A percentile compares a stretch with the other conserved stretches of the same genome.
Conservation (phyloP, 306 rosid species). For the Medicago arabica region DNA sequence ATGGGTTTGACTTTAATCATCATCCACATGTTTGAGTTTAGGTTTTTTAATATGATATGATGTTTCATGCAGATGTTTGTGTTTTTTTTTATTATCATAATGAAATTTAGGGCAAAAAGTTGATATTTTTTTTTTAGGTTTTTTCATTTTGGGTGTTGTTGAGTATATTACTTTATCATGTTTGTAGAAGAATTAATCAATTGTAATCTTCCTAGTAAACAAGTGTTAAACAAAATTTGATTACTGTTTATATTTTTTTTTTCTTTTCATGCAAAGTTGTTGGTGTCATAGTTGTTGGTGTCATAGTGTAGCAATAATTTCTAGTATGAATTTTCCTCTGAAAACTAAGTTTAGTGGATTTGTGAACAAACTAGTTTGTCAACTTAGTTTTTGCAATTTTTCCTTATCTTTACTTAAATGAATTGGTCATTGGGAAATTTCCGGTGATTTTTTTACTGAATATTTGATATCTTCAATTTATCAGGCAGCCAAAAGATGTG, state of each 20-base stretch:
- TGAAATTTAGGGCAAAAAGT: slow-evolving; percentile 33
- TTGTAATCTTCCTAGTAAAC: background rate
- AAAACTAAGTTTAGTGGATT: slow-evolving; percentile 27
- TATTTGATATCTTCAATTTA: slow-evolving; percentile 45
- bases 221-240: background rate
- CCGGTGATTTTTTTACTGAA: slow-evolving; percentile 7
- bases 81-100: slow-evolving; percentile 16
- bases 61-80: slow-evolving; percentile 37
- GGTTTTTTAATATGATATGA: slow-evolving; percentile 36
- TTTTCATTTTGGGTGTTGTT: slow-evolving; percentile 13
- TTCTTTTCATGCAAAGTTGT: slow-evolving; percentile 24
- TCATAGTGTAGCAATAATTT: slow-evolving; percentile 12
- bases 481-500: slow-evolving; percentile 99
- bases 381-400: slow-evolving; percentile 1
- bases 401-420: background rate
- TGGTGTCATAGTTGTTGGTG: slow-evolving; percentile 29
- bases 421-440: slow-evolving; percentile 21
- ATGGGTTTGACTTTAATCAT: slow-evolving; percentile 47
- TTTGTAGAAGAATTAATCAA: slow-evolving; percentile 25
- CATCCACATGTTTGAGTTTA: slow-evolving; percentile 41
- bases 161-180: slow-evolving; percentile 1
- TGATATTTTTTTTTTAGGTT: background rate
- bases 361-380: slow-evolving; percentile 24
- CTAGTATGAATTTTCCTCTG: background rate
- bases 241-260: background rate